Evolutionary conservation across 805 yeast genomes (phyloP).

Genomic region (Candida silvicultrix): DNA sequence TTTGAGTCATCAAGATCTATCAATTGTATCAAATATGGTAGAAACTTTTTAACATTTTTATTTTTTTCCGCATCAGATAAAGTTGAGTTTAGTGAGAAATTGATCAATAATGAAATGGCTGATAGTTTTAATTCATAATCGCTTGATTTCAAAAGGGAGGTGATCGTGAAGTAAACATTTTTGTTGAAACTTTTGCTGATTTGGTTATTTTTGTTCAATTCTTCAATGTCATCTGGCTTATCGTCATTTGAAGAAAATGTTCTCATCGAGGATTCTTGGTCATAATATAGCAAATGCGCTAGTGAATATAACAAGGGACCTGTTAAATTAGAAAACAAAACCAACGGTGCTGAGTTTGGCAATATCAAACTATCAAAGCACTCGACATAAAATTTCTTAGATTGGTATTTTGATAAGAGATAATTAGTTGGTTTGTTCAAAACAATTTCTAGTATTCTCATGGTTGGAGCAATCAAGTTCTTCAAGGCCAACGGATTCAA

Average conservation of each 20-base stretch:
- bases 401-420: conserved; percentile 1
- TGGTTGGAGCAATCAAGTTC: conserved; percentile 6
- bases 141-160: conserved; percentile 15
- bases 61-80: conserved; percentile 5
- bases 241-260: conserved; percentile 1
- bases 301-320: conserved; percentile 17
- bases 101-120: conserved; percentile 11
- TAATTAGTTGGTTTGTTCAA: conserved; percentile 4
- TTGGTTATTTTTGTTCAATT: conserved; percentile 1
- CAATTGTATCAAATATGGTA: conserved; percentile 19
- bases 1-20: conserved; percentile 13
- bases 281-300: conserved; percentile 13
- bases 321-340: conserved; percentile 9
- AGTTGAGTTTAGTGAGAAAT: conserved; percentile 15
- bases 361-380: conserved; percentile 11
- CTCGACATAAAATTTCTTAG: conserved; percentile 3
- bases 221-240: background rate
- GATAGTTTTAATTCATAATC: conserved; percentile 18
- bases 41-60: conserved; percentile 11
- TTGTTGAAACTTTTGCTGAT: conserved; percentile 12
- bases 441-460: conserved; percentile 6
- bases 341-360: conserved; percentile 15
- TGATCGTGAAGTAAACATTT: conserved; percentile 14
- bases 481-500: conserved; percentile 12
- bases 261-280: conserved; percentile 3